phyloP scores from a whole-genome alignment of 768 basidiomycete genomes.

The Chalciporus chontae region DNA sequence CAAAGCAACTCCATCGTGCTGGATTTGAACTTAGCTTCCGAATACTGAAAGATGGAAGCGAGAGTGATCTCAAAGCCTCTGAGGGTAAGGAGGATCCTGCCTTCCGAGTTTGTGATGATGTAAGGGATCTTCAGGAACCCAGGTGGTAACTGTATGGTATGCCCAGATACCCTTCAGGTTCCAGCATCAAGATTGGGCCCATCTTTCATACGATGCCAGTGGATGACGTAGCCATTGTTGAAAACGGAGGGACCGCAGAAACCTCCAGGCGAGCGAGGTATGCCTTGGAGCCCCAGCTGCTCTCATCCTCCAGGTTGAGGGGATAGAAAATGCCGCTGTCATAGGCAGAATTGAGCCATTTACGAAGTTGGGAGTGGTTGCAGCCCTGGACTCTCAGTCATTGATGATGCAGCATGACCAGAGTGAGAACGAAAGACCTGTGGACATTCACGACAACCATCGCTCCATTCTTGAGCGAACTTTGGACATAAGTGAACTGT shows the following conservation, averaged over 20 bases:
- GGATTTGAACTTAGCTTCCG: conserved; percentile 25
- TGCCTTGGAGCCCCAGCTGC: conserved; percentile 25
- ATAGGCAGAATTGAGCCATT: conserved; percentile 29
- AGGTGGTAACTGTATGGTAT: conserved; percentile 23
- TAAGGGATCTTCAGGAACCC: conserved; percentile 26
- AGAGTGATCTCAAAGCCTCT: conserved; percentile 32
- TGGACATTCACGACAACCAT: conserved; percentile 28
- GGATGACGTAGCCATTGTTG: conserved; percentile 29
- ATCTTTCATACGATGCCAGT: conserved; percentile 28
- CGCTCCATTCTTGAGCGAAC: conserved; percentile 32
- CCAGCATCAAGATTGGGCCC: conserved; percentile 24
- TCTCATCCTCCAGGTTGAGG: conserved; percentile 25
- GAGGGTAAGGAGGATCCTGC: conserved; percentile 31
- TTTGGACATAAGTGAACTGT: conserved; percentile 22
- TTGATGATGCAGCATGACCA: conserved; percentile 22
- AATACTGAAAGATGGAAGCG: conserved; percentile 25
- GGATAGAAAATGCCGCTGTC: conserved; percentile 28
- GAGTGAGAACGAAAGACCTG: conserved; percentile 29
- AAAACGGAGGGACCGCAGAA: conserved; percentile 26
- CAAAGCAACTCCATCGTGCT: conserved; percentile 10
- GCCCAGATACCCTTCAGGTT: conserved; percentile 29
- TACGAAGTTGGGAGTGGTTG: conserved; percentile 21
- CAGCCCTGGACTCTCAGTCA: conserved; percentile 29
- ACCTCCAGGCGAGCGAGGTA: conserved; percentile 25
- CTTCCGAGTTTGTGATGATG: conserved; percentile 27